Percentiles rank a stretch among this genome's conserved stretches.
phyloP scores from a whole-genome alignment of 257 asterid genomes.

The Verbascum thapsus region DNA sequence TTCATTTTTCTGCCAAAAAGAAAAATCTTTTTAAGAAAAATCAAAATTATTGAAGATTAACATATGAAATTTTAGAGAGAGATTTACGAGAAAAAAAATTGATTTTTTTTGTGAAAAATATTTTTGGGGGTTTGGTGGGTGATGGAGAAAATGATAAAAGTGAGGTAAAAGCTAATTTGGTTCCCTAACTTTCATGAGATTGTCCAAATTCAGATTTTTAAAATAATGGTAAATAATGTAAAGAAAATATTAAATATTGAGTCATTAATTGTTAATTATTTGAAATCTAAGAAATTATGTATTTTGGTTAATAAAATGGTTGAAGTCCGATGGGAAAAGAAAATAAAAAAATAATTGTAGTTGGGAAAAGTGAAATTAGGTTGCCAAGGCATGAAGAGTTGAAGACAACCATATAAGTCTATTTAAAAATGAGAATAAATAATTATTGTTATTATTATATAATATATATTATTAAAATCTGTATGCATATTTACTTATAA shows the following conservation, averaged over 20 bases:
- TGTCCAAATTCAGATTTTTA: slow-evolving; percentile 52
- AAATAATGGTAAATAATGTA: slow-evolving; percentile 26
- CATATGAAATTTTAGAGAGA: slow-evolving; percentile 36
- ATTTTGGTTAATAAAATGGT: slow-evolving; percentile 85
- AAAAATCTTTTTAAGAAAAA: slow-evolving; percentile 8
- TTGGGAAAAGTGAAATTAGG: slow-evolving; percentile 98
- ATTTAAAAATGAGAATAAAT: slow-evolving; percentile 28
- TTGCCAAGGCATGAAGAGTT: slow-evolving; percentile 85
- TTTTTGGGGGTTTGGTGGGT: slow-evolving; percentile 32
- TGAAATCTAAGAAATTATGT: slow-evolving; percentile 57
- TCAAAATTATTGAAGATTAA: slow-evolving; percentile 21
- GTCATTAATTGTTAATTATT: slow-evolving; percentile 54
- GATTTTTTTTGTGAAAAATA: slow-evolving; percentile 39
- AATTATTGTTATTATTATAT: slow-evolving; percentile 36
- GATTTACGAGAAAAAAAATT: slow-evolving; percentile 37
- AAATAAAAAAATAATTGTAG: slow-evolving; percentile 44
- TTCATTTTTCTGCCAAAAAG: slow-evolving; percentile 3
- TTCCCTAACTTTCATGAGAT: slow-evolving; percentile 53
- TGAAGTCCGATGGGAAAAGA: slow-evolving; percentile 70
- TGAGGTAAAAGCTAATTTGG: slow-evolving; percentile 46
- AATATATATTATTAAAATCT: slow-evolving; percentile 37
- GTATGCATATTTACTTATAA: slow-evolving; percentile 32
- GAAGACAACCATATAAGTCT: slow-evolving; percentile 65
- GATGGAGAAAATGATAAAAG: slow-evolving; percentile 45
- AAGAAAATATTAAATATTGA: slow-evolving; percentile 41